phyloP scores from a whole-genome alignment of 139 green algal genomes.

The Diplosphaera chodatii region DNA sequence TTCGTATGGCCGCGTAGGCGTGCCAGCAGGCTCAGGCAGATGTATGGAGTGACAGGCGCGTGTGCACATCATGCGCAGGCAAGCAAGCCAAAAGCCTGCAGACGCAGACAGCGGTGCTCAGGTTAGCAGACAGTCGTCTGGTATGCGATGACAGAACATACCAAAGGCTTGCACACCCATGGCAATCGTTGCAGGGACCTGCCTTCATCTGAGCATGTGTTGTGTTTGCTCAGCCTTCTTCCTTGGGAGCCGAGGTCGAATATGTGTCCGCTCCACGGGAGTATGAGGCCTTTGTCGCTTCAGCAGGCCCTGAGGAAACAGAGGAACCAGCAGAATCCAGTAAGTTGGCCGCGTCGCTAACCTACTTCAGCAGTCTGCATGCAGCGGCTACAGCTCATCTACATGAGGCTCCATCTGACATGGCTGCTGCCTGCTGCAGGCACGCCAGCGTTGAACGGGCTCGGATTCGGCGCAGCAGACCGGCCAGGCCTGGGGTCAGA shows the following conservation, averaged over 20 bases:
- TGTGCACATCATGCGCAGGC: not conserved
- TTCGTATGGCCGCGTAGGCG: no score
- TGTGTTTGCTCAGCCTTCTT: not conserved
- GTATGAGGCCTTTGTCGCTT: constrained; percentile 15
- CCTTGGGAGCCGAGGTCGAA: constrained; percentile 36
- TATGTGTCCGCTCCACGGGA: constrained; percentile 56
- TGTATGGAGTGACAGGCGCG: no score
- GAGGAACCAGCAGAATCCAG: constrained; percentile 1
- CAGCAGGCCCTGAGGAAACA: not conserved
- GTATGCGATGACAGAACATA: no score
- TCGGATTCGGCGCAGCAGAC: not conserved
- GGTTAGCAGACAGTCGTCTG: no score
- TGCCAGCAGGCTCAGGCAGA: no score
- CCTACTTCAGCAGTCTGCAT: no score
- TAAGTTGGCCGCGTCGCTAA: not conserved
- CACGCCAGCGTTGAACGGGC: not conserved
- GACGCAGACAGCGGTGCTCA: not conserved
- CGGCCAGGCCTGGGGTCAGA: not conserved
- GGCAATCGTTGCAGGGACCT: no score
- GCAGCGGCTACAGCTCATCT: no score
- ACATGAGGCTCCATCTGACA: no score
- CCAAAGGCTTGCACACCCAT: no score
- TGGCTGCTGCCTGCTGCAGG: no score
- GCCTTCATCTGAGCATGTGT: no score
- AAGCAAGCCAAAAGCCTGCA: not conserved